Evolutionary conservation across 2,329 filamentous ascomycete species (phyloP), one percentile per base, ranked within the genome.

Genomic region (Meredithiella fracta): DNA sequence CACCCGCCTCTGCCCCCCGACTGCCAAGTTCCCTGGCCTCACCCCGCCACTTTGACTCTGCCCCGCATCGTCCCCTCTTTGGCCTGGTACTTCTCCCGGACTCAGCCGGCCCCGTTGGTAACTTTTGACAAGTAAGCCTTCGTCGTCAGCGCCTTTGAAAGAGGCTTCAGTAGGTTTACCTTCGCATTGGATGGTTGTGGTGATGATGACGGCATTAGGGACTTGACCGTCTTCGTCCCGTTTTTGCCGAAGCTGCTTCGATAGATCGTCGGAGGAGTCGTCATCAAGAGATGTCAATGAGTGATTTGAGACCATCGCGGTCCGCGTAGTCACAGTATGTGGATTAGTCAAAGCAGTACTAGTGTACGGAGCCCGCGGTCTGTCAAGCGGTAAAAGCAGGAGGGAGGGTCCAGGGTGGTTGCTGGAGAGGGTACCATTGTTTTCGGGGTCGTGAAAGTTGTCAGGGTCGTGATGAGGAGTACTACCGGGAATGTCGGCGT

Each of bases 131-230:
- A 59, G 40, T 15, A 59, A 42, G 15, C 57, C 22, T 54, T 59
- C 57, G 11, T 59, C 42, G 22, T 59, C 57, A 3, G 34, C 55
- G 5, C 51, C 51, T 14, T 56, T 50, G 26, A 56, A 54, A 25
- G 50, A 59, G 7, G 53, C 54, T 17, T 60, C 60, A 23, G 58
- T 62, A 1, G 64, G 64, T n/a, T 63, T 62, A 58, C 62, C 67
- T 53, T 69, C 66, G 26, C 65, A 62, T 59, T 65, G 62, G 56
- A 69, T 69, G 4, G 67, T 68, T 4, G 67, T 70, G n/a, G 68
- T 69, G 20, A 68, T 64, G 34, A 68, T 54, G 17, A 70, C 68
- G 31, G 58, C 61, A 59, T 54, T 59, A 51, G 20, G 60, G 2
- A 38, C 34, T 15, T 22, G 31, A 7, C 15, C 9, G 6, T 49